Conservation (phyloP, 805 yeast species). For the Schwanniomyces yamadae region DNA sequence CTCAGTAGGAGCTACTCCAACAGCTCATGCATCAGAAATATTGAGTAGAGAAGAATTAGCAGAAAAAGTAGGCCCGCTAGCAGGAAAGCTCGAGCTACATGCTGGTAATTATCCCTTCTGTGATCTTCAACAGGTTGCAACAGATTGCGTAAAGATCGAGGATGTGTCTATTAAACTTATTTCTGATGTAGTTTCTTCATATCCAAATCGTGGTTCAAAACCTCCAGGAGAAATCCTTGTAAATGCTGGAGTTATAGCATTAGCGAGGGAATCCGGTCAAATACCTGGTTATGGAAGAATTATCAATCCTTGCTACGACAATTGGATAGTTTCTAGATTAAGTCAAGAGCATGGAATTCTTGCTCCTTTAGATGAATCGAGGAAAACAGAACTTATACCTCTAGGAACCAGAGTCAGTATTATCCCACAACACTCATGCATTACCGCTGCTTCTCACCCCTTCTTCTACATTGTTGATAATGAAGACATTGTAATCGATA, state of each 20-base stretch:
- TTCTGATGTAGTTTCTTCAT: slow-evolving; percentile 55
- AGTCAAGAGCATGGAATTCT: slow-evolving; percentile 82
- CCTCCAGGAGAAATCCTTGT: slow-evolving; percentile 60
- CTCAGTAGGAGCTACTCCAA: slow-evolving; percentile 83
- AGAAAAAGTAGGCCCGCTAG: slow-evolving; percentile 17
- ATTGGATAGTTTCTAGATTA: slow-evolving; percentile 66
- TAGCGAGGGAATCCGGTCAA: slow-evolving; percentile 64
- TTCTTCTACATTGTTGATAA: slow-evolving; percentile 55
- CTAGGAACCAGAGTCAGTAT: slow-evolving; percentile 55
- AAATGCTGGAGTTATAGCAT: slow-evolving; percentile 71
- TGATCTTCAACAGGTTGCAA: slow-evolving; percentile 76
- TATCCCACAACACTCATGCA: slow-evolving; percentile 72
- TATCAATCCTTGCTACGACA: slow-evolving; percentile 38
- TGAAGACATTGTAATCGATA: slow-evolving; percentile 48
- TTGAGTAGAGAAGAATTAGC: slow-evolving; percentile 21
- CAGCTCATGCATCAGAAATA: slow-evolving; percentile 57
- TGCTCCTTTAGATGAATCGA: slow-evolving; percentile 37
- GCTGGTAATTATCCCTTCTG: slow-evolving; percentile 80
- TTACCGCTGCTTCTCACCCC: slow-evolving; percentile 61
- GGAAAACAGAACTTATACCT: slow-evolving; percentile 42
- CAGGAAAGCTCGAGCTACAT: slow-evolving; percentile 61
- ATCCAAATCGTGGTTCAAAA: slow-evolving; percentile 53
- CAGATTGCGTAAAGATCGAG: slow-evolving; percentile 58
- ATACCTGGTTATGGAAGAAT: slow-evolving; percentile 61
- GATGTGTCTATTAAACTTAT: slow-evolving; percentile 63